Evolutionary conservation across 2,329 filamentous ascomycete species (phyloP).

Genomic region (Paecilomyces sp.): DNA sequence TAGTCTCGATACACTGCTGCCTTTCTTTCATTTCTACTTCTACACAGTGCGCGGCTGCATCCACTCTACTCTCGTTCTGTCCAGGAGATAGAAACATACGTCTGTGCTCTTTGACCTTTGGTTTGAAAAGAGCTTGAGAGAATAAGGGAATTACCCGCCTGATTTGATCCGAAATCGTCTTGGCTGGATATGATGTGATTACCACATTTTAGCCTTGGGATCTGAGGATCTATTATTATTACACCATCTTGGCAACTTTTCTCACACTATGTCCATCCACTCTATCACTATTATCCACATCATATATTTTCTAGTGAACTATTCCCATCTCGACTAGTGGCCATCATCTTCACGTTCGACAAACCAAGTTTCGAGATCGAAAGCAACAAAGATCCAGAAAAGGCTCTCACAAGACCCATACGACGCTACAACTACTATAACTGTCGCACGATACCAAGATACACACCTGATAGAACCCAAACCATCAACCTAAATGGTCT

Average conservation of each 20-base stretch:
- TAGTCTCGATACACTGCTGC: not conserved
- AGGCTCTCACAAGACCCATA: not conserved
- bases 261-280: not conserved
- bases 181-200: not conserved
- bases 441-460: not conserved
- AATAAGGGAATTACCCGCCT: not conserved
- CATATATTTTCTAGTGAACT: not conserved
- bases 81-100: not conserved
- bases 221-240: not conserved
- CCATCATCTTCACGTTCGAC: too few species aligned
- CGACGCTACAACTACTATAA: not conserved
- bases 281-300: not conserved
- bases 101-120: not conserved
- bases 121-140: not conserved
- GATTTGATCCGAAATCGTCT: not conserved
- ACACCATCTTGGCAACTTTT: too few species aligned
- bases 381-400: not conserved
- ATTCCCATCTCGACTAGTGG: too few species aligned
- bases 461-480: not conserved
- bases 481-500: not conserved
- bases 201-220: not conserved
- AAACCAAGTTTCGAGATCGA: not conserved
- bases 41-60: not conserved
- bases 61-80: not conserved
- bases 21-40: not conserved